Conservation (phyloP, 192 early-diverging fungal genomes). For the Pilobolus umbonatus region DNA sequence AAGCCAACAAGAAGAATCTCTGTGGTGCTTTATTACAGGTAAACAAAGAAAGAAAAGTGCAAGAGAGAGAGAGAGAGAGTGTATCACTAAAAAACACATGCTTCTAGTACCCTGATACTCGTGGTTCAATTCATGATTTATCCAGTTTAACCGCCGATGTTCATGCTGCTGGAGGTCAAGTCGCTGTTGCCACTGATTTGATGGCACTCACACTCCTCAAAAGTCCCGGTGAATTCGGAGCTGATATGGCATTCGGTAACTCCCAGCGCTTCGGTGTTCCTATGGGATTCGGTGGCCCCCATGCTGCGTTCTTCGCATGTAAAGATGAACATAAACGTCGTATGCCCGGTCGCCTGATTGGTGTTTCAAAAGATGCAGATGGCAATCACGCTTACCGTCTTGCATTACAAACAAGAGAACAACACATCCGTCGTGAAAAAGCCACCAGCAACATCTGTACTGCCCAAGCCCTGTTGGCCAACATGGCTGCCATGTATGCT, state of each 20-base stretch:
- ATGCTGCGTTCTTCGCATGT: conserved; percentile 98
- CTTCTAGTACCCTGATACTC: conserved; percentile 86
- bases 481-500: conserved; percentile 99
- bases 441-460: conserved; percentile 99
- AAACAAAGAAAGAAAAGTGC: conserved; percentile 29
- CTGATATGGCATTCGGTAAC: conserved; percentile 97
- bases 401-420: conserved; percentile 95
- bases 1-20: conserved; percentile 67
- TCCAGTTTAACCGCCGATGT: conserved; percentile 71
- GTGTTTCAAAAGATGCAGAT: conserved; percentile 87
- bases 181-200: conserved; percentile 91
- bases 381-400: conserved; percentile 91
- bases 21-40: conserved; percentile 90
- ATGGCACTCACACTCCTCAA: conserved; percentile 88
- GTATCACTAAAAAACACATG: neutral
- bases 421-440: conserved; percentile 99
- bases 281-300: conserved; percentile 97
- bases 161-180: conserved; percentile 77
- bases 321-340: conserved; percentile 89
- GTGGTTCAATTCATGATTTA: conserved; percentile 84
- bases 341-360: conserved; percentile 94
- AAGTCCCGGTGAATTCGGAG: conserved; percentile 94
- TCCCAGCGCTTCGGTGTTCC: conserved; percentile 98
- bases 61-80: neutral
- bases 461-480: conserved; percentile 96